These are phyloP conservation scores for Aureobasidium sp. DNA, from an alignment of 2,329 filamentous ascomycete species.

Conservation along the genomic window DNA sequence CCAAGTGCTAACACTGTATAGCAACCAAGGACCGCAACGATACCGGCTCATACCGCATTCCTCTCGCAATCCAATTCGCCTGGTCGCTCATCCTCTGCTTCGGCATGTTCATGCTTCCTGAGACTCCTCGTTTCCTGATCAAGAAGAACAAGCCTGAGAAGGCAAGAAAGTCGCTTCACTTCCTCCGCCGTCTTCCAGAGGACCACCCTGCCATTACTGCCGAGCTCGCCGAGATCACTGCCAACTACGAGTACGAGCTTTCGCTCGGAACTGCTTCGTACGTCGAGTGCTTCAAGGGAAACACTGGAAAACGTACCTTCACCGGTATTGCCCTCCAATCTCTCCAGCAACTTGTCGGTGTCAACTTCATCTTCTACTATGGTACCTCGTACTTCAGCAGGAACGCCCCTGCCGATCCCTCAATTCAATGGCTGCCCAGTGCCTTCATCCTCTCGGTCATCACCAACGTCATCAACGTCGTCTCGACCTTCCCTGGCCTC, in stretches of 20 bases:
- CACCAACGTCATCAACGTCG: constrained; percentile 25
- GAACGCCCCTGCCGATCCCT: constrained; percentile 9
- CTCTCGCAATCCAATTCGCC: constrained; percentile 67
- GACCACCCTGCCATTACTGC: constrained; percentile 22
- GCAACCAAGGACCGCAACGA: constrained; percentile 52
- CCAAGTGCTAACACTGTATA: background rate
- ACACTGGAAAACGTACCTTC: constrained; percentile 37
- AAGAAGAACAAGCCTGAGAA: constrained; percentile 61
- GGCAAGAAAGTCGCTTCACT: constrained; percentile 51
- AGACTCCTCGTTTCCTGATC: constrained; percentile 75
- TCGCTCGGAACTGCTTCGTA: constrained; percentile 17
- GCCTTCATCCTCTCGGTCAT: constrained; percentile 19
- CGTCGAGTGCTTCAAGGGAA: constrained; percentile 45
- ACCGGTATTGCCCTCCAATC: constrained; percentile 36
- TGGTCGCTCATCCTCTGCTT: constrained; percentile 66
- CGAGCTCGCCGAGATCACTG: constrained; percentile 23
- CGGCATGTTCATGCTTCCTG: constrained; percentile 67
- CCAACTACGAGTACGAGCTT: constrained; percentile 21
- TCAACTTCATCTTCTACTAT: constrained; percentile 39
- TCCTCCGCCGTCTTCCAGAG: constrained; percentile 20
- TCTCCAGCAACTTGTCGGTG: constrained; percentile 46
- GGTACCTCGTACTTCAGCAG: constrained; percentile 18
- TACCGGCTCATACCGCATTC: constrained; percentile 57
- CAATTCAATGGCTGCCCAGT: constrained; percentile 10
- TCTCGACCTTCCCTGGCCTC: constrained; percentile 23